These are phyloP conservation scores for Candida xiaguanensis DNA, from an alignment of 805 yeast species.

Conservation along the genomic window DNA sequence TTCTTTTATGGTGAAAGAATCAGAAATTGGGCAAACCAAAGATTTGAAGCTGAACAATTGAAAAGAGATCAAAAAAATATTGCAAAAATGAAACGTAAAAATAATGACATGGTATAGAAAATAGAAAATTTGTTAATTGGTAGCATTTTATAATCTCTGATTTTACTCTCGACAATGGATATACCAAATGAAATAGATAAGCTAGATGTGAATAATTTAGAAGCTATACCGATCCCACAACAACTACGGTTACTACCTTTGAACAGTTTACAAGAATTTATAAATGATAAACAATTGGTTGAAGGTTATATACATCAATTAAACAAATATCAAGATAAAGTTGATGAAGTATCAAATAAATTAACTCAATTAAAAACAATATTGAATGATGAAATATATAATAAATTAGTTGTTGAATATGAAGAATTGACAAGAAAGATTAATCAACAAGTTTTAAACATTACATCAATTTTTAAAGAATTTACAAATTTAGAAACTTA, in stretches of 20 bases:
- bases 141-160: not conserved
- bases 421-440: conserved; percentile 18
- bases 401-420: conserved; percentile 18
- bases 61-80: conserved; percentile 20
- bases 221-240: conserved; percentile 19
- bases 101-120: conserved; percentile 5
- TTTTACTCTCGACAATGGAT: not conserved
- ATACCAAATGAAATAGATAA: not conserved
- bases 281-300: conserved; percentile 24
- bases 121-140: conserved; percentile 3
- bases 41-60: conserved; percentile 21
- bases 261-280: conserved; percentile 21
- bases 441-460: conserved; percentile 17
- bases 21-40: conserved; percentile 30
- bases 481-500: conserved; percentile 31
- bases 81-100: conserved; percentile 14
- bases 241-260: conserved; percentile 28
- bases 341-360: conserved; percentile 10
- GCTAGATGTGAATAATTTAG: conserved; percentile 3
- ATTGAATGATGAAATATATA: conserved; percentile 9
- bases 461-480: conserved; percentile 27
- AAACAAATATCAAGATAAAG: conserved; percentile 16
- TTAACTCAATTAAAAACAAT: conserved; percentile 20
- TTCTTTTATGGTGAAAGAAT: conserved; percentile 33
- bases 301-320: conserved; percentile 28